Conservation (phyloP, 192 early-diverging fungal genomes). For the Allomyces macrogynus region DNA sequence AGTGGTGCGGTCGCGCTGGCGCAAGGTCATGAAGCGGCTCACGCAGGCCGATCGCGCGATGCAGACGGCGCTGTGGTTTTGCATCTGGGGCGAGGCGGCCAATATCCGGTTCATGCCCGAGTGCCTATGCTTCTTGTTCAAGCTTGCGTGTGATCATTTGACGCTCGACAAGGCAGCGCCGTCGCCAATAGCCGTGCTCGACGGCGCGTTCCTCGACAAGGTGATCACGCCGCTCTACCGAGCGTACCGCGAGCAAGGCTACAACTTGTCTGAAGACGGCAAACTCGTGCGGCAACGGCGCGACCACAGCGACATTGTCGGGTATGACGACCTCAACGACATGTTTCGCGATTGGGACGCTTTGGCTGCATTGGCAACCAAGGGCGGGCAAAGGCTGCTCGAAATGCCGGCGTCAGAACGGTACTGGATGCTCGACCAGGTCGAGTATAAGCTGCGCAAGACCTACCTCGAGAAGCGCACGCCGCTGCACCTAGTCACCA, state of each 20-base stretch:
- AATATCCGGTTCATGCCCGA: conserved; percentile 52
- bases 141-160: conserved; percentile 42
- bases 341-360: conserved; percentile 55
- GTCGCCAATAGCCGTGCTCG: conserved; percentile 21
- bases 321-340: conserved; percentile 71
- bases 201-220: conserved; percentile 48
- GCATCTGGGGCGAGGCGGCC: conserved; percentile 63
- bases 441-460: conserved; percentile 53
- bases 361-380: conserved; percentile 28
- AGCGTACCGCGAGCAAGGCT: conserved; percentile 55
- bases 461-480: conserved; percentile 70
- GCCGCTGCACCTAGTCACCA: conserved; percentile 60
- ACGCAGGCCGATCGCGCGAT: conserved; percentile 46
- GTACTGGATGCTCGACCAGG: conserved; percentile 35
- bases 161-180: conserved; percentile 23
- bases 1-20: conserved; percentile 41
- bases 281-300: conserved; percentile 52
- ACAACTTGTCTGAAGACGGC: conserved; percentile 38
- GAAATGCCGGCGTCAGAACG: conserved; percentile 35
- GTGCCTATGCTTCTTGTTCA: conserved; percentile 59
- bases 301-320: conserved; percentile 52
- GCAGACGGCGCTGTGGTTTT: conserved; percentile 50
- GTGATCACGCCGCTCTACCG: conserved; percentile 52
- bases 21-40: conserved; percentile 43
- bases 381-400: conserved; percentile 29